A percentile compares a stretch with the other conserved stretches of the same genome.
Evolutionary conservation across 768 basidiomycete species (phyloP).

Genomic region (Leccinum subtestaceum): DNA sequence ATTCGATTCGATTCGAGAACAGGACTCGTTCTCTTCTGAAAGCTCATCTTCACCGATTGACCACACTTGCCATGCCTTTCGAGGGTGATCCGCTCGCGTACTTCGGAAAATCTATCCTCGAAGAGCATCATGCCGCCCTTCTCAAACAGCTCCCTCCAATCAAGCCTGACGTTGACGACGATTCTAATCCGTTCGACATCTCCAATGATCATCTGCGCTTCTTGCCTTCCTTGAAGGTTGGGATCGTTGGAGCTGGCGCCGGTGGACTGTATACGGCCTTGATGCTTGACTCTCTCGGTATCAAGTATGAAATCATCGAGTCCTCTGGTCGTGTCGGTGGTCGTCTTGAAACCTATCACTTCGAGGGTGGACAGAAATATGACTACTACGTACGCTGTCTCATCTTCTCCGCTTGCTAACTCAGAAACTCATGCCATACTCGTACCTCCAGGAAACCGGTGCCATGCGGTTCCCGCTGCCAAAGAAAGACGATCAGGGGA

Average conservation of each 20-base stretch:
- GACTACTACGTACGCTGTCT: slow-evolving; percentile 36
- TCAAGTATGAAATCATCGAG: slow-evolving; percentile 48
- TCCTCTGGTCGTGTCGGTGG: slow-evolving; percentile 41
- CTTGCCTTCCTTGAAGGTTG: slow-evolving; percentile 9
- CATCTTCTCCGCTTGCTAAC: neutral
- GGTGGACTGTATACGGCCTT: slow-evolving; percentile 43
- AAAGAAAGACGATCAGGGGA: slow-evolving; percentile 10
- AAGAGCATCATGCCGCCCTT: slow-evolving; percentile 12
- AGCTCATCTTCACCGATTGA: neutral
- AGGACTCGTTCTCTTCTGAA: neutral
- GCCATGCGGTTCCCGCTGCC: slow-evolving; percentile 40
- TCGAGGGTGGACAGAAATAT: slow-evolving; percentile 28
- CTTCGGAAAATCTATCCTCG: slow-evolving; percentile 12
- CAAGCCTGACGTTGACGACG: neutral
- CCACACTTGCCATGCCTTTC: slow-evolving; percentile 10
- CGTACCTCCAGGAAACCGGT: slow-evolving; percentile 33
- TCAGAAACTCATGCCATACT: neutral
- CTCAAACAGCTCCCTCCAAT: slow-evolving; percentile 2
- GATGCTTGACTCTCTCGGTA: slow-evolving; percentile 41
- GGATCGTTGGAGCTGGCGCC: slow-evolving; percentile 20
- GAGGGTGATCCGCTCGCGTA: slow-evolving; percentile 17
- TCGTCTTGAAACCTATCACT: slow-evolving; percentile 43
- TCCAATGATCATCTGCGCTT: neutral
- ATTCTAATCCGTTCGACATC: neutral
- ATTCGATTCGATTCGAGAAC: neutral